Percentiles rank a stretch among this genome's conserved stretches.
Evolutionary conservation across 495 filamentous ascomycete genomes (phyloP).

Genomic region (Daldinia caldariorum): DNA sequence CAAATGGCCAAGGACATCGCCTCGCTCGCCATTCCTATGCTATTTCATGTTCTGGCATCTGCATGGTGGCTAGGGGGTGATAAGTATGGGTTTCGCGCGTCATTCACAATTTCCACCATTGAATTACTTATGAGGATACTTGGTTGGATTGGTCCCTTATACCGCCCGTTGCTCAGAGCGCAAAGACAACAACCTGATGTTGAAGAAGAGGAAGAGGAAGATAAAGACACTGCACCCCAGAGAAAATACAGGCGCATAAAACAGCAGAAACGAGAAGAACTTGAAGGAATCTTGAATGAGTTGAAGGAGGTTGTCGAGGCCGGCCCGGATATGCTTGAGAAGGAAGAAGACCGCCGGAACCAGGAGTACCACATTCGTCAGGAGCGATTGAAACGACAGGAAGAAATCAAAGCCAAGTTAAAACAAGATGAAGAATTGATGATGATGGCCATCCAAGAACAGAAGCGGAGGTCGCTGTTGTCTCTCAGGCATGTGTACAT

Average conservation of each 20-base stretch:
- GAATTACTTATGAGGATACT: conserved; percentile 37
- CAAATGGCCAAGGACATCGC: conserved; percentile 22
- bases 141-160: conserved; percentile 35
- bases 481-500: conserved; percentile 32
- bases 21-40: conserved; percentile 42
- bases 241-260: neutral
- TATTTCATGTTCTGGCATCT: conserved; percentile 37
- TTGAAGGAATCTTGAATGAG: conserved; percentile 23
- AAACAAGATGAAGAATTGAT: conserved; percentile 22
- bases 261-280: conserved; percentile 27
- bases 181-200: conserved; percentile 1
- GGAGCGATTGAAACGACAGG: conserved; percentile 22
- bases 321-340: conserved; percentile 19
- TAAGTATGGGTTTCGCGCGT: conserved; percentile 11
- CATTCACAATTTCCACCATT: conserved; percentile 36
- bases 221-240: neutral
- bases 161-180: conserved; percentile 30
- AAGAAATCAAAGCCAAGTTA: conserved; percentile 23
- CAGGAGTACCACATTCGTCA: conserved; percentile 3
- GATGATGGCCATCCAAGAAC: conserved; percentile 28
- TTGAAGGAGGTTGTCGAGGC: conserved; percentile 19
- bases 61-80: conserved; percentile 39
- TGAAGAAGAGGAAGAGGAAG: neutral
- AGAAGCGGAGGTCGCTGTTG: conserved; percentile 32
- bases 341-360: conserved; percentile 23